These are phyloP conservation scores for Dactylellina sp. DNA, from an alignment of 2,329 filamentous ascomycete genomes.

Conservation along the genomic window DNA sequence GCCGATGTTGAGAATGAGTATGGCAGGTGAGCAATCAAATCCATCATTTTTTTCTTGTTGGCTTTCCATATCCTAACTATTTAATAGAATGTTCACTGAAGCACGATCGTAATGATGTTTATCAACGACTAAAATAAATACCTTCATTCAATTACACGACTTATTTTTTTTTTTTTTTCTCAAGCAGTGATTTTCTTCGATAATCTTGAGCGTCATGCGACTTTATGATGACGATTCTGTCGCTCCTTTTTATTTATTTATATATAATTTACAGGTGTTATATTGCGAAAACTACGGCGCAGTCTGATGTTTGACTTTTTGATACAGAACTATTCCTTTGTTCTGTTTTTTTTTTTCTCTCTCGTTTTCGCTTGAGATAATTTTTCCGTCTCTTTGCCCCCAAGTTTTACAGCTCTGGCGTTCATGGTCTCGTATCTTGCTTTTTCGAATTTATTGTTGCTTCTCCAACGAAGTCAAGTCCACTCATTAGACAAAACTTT, in stretches of 20 bases:
- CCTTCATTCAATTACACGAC: constrained; percentile 18
- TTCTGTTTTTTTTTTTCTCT: constrained; percentile 29
- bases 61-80: constrained; percentile 23
- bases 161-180: constrained; percentile 19
- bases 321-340: constrained; percentile 14
- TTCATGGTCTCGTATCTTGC: constrained; percentile 44
- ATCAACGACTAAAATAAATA: constrained; percentile 2
- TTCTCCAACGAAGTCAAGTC: constrained; percentile 38
- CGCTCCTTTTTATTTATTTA: constrained; percentile 32
- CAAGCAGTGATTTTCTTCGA: constrained; percentile 33
- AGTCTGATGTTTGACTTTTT: constrained; percentile 38
- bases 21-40: constrained; percentile 33
- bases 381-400: constrained; percentile 21
- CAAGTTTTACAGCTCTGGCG: constrained; percentile 47
- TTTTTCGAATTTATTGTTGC: constrained; percentile 26
- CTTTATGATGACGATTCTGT: constrained; percentile 48
- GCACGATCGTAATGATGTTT: constrained; percentile 33
- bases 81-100: constrained; percentile 48
- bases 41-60: constrained; percentile 6
- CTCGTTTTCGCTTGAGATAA: constrained; percentile 15
- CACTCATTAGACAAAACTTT: constrained; percentile 32
- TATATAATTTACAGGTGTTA: constrained; percentile 28
- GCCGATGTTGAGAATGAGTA: constrained; percentile 75
- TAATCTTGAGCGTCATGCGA: constrained; percentile 49
- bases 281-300: constrained; percentile 39